Conservation (phyloP, 140 eudicot genomes). For the Stevia rebaudiana region DNA sequence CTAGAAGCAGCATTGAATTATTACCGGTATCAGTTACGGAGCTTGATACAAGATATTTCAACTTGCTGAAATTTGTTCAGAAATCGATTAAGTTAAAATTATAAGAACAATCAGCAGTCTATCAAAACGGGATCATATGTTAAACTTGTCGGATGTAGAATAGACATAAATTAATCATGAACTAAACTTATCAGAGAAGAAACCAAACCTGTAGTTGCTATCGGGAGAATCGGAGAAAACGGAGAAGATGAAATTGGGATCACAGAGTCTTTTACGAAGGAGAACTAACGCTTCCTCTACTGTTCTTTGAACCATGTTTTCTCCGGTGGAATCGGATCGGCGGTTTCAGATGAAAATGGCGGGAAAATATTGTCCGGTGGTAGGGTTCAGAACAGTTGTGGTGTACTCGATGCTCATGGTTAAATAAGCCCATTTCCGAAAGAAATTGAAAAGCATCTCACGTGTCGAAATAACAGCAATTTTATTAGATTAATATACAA, state of each 20-base stretch:
- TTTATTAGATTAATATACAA: too few relatives aligned
- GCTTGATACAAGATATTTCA: slow-evolving; percentile 70
- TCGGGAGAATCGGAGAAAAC: slow-evolving; percentile 50
- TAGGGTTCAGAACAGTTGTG: too few relatives aligned
- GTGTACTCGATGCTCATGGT: too few relatives aligned
- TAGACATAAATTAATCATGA: not conserved
- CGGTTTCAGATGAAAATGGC: slow-evolving; percentile 2
- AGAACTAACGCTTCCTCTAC: slow-evolving; percentile 48
- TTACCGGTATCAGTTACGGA: slow-evolving; percentile 85
- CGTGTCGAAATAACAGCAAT: too few relatives aligned
- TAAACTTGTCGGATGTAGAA: not conserved
- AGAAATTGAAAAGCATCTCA: too few relatives aligned
- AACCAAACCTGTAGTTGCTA: slow-evolving; percentile 60
- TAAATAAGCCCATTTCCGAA: too few relatives aligned
- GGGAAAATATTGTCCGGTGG: slow-evolving; percentile 10
- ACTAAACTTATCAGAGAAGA: not conserved
- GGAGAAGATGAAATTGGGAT: slow-evolving; percentile 61
- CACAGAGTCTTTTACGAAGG: slow-evolving; percentile 49
- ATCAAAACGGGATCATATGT: not conserved
- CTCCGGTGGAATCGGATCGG: not conserved
- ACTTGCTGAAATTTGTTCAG: slow-evolving; percentile 43
- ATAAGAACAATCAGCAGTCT: too few relatives aligned
- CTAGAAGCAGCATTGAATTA: slow-evolving; percentile 76
- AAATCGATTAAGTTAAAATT: not conserved
- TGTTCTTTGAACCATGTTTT: slow-evolving; percentile 28